Evolutionary conservation across 495 filamentous ascomycete species (phyloP), one percentile per base, ranked within the genome.

Genomic region (Cercophora samala): DNA sequence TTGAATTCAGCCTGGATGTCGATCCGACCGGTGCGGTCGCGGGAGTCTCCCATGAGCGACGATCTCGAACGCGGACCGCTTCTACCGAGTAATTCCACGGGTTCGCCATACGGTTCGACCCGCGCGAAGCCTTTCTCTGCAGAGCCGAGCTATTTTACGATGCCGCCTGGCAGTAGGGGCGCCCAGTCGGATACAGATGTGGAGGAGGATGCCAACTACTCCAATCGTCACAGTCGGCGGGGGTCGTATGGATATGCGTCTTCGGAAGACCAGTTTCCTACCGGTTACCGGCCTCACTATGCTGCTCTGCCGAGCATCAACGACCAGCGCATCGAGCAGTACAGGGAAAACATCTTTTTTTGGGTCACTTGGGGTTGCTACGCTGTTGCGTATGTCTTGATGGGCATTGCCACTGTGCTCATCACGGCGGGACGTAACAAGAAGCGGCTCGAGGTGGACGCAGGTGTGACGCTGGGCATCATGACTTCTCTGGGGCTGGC

Each of bases 401-500:
- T 89, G 25, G 65, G 78, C 63, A 74, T 90, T 24, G 83, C 86
- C 1, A 76, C 75, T 9, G 70, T 86, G 6, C 77, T 90, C 4
- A 81, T 86, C 60, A 69, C 75, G 3, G 86, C 87, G 5, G 85
- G 86, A 4, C 76, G 80, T 4, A 82, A 82, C 64, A 84, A 81
- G 71, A 76, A 84, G 63, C 75, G 78, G 1, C 72, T 83, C 55
- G 83, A 87, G 68, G 88, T 90, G 4, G 87, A 89, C 65, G 81
- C 80, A 1, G 88, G 86, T 22, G 86, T 87, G 29, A 79, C 87
- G 8, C 73, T 86, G 21, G 87, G 86, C 11, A 84, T 87, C n/a
- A 76, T 84, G 22, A 73, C 81, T 0, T 84, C 82, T 62, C 69
- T 88, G 24, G 76, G 85, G 62, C 82, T 86, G 70, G 86, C 84